Percentiles rank a stretch among this genome's conserved stretches.
These are phyloP conservation scores for Aspergillus sp. DNA, from an alignment of 2,329 filamentous ascomycete species.

Conservation along the genomic window DNA sequence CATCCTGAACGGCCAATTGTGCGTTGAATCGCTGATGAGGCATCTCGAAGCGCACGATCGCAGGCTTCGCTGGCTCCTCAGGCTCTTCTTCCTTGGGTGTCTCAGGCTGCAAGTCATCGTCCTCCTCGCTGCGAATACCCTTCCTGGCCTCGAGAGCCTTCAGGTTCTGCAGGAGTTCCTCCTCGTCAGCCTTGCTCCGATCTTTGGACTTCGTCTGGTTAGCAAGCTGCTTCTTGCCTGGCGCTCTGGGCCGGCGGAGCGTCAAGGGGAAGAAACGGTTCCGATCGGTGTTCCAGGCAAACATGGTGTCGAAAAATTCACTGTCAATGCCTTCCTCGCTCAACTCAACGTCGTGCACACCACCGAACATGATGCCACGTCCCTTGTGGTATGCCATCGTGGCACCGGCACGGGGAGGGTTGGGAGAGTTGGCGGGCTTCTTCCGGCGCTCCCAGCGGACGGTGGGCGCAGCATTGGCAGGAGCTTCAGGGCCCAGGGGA, in stretches of 20 bases:
- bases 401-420: conserved; percentile 78
- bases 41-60: conserved; percentile 74
- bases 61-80: conserved; percentile 57
- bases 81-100: conserved; percentile 56
- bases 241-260: conserved; percentile 71
- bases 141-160: conserved; percentile 79
- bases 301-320: conserved; percentile 92
- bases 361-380: conserved; percentile 88
- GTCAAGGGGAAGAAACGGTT: conserved; percentile 89
- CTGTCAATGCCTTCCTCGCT: conserved; percentile 94
- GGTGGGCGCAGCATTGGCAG: conserved; percentile 65
- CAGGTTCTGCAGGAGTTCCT: conserved; percentile 83
- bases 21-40: conserved; percentile 91
- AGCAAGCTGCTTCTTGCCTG: conserved; percentile 61
- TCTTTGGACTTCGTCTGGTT: conserved; percentile 56
- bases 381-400: conserved; percentile 96
- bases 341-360: conserved; percentile 89
- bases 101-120: conserved; percentile 42
- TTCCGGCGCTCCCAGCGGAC: conserved; percentile 93
- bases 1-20: conserved; percentile 85
- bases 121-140: conserved; percentile 58
- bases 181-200: conserved; percentile 84
- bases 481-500: conserved; percentile 68
- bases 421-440: conserved; percentile 84
- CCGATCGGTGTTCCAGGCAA: conserved; percentile 91